A percentile compares a stretch with the other conserved stretches of the same genome.
Evolutionary conservation across 768 basidiomycete genomes (phyloP).

Genomic region (Hortiboletus flavorubellus): DNA sequence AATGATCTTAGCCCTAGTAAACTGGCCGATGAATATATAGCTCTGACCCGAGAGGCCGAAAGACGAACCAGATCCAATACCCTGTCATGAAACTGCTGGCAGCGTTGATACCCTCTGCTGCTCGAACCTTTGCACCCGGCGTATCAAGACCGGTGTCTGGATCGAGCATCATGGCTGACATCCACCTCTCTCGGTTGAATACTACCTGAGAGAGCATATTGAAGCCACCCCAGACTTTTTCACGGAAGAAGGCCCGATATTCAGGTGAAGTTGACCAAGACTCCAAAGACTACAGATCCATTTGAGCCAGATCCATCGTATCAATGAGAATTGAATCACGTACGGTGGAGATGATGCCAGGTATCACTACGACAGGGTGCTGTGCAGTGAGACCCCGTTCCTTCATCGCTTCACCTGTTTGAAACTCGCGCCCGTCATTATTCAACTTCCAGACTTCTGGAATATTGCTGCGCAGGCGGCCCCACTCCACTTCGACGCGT

Average conservation of each 20-base stretch:
- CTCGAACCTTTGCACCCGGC: conserved; percentile 78
- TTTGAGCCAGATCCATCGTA: background rate
- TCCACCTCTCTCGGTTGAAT: conserved; percentile 87
- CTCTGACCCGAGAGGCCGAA: background rate
- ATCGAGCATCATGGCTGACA: conserved; percentile 86
- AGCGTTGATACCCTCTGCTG: conserved; percentile 89
- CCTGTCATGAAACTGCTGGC: conserved; percentile 85
- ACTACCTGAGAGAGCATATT: conserved; percentile 82
- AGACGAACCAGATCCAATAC: conserved; percentile 85
- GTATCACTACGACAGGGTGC: conserved; percentile 82
- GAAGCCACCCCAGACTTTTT: conserved; percentile 77
- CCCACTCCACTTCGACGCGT: conserved; percentile 70
- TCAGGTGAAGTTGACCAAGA: conserved; percentile 91
- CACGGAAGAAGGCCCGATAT: conserved; percentile 87
- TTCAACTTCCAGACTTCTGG: conserved; percentile 83
- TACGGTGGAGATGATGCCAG: conserved; percentile 87
- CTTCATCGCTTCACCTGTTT: conserved; percentile 67
- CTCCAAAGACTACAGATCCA: conserved; percentile 63
- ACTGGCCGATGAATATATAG: background rate
- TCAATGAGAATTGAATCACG: conserved; percentile 19
- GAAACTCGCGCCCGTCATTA: conserved; percentile 77
- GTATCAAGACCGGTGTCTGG: conserved; percentile 90
- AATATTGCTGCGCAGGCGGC: conserved; percentile 58
- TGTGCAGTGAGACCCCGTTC: conserved; percentile 62
- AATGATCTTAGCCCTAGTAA: conserved; percentile 77